phyloP scores from a whole-genome alignment of 371 early-diverging fungal species.

The Apophysomyces elegans region DNA sequence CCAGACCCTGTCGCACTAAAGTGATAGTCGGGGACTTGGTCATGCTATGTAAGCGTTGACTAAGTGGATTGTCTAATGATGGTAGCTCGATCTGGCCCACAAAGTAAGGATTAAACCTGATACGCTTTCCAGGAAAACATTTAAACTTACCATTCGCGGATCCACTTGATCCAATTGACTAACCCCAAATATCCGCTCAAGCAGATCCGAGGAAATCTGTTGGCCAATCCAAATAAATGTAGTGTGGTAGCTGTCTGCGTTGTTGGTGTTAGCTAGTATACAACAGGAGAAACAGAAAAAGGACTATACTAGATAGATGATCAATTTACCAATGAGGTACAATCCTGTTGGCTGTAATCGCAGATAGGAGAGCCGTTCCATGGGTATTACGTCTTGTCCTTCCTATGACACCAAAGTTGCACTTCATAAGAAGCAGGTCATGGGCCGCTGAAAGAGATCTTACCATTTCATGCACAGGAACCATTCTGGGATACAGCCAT shows the following conservation, averaged over 20 bases:
- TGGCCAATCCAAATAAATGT: conserved; percentile 45
- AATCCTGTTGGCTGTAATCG: conserved; percentile 73
- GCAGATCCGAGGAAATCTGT: conserved; percentile 38
- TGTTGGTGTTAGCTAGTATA: neutral
- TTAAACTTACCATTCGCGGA: conserved; percentile 42
- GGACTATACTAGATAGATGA: neutral
- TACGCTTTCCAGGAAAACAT: neutral
- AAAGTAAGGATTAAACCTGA: neutral
- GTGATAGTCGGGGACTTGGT: conserved; percentile 44
- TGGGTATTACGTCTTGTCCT: conserved; percentile 22
- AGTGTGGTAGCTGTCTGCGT: conserved; percentile 25
- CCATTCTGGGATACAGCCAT: conserved; percentile 87
- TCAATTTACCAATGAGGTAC: conserved; percentile 59
- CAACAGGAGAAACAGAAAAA: no score
- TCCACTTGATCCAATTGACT: conserved; percentile 76
- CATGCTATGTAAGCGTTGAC: conserved; percentile 7
- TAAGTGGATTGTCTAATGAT: conserved; percentile 9
- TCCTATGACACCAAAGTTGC: neutral
- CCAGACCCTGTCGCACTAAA: conserved; percentile 66
- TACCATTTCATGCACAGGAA: conserved; percentile 35
- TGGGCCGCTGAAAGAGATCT: no score
- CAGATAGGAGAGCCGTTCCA: conserved; percentile 78
- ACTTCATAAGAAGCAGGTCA: no score
- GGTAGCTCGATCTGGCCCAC: conserved; percentile 1
- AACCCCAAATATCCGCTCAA: conserved; percentile 81